These are phyloP conservation scores for Arabidopsis arenosa DNA, from an alignment of 345 rosid species.

Conservation along the genomic window DNA sequence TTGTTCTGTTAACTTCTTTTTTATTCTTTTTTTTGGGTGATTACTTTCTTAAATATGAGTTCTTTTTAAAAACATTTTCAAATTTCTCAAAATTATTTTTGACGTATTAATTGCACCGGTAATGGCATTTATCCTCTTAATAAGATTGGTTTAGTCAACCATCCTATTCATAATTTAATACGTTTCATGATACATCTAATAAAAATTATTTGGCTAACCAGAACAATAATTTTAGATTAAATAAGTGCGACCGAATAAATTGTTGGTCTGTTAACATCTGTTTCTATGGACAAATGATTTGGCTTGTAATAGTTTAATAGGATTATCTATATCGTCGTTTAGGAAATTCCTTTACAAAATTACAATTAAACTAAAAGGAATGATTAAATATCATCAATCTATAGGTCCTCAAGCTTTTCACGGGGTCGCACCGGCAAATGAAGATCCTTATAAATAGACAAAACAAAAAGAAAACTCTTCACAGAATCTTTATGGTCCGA, in stretches of 20 bases:
- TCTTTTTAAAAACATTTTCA: too few relatives aligned
- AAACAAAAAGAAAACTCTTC: constrained; percentile 43
- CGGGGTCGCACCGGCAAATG: constrained; percentile 37
- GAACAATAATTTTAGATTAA: constrained; percentile 1
- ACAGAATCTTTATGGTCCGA: constrained; percentile 28
- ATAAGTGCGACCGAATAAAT: constrained; percentile 2
- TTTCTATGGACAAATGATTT: constrained; percentile 28
- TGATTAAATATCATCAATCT: constrained; percentile 17
- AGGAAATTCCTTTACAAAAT: neutral
- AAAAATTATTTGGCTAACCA: constrained; percentile 27
- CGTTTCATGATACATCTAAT: constrained; percentile 13
- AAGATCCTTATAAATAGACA: constrained; percentile 10
- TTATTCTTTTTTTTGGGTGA: neutral
- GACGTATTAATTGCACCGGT: neutral
- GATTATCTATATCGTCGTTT: constrained; percentile 31
- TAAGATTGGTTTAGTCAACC: constrained; percentile 23
- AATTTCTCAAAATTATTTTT: neutral
- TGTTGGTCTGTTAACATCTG: constrained; percentile 31
- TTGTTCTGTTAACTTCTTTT: constrained; percentile 16
- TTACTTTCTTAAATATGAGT: neutral
- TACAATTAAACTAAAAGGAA: neutral
- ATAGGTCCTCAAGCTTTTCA: constrained; percentile 34
- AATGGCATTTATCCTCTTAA: neutral
- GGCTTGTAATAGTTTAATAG: constrained; percentile 25
- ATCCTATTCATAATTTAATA: constrained; percentile 2